A percentile compares a stretch with the other conserved stretches of the same genome.
phyloP scores from a whole-genome alignment of 768 basidiomycete species.

The Ramaria rubella region DNA sequence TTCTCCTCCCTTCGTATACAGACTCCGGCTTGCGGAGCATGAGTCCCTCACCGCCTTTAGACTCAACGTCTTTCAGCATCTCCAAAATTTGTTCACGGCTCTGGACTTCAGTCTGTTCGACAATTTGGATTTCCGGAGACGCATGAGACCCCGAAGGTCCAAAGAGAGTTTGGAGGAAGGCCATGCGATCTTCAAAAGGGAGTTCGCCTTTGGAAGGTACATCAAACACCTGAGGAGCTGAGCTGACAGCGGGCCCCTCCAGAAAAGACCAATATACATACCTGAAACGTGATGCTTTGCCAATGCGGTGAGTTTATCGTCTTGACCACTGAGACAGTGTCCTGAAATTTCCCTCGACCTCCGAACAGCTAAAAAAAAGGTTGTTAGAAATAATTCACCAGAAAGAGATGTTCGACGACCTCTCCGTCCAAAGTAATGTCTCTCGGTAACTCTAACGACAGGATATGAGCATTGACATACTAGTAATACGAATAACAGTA shows the following conservation, averaged over 20 bases:
- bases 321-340: constrained; percentile 54
- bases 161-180: constrained; percentile 28
- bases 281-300: constrained; percentile 50
- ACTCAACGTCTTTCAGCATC: constrained; percentile 48
- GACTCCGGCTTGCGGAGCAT: constrained; percentile 50
- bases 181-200: constrained; percentile 47
- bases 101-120: constrained; percentile 41
- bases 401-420: background rate
- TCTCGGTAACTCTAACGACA: constrained; percentile 41
- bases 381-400: background rate
- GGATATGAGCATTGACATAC: background rate
- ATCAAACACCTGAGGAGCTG: constrained; percentile 43
- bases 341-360: constrained; percentile 51
- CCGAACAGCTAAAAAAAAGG: constrained; percentile 34
- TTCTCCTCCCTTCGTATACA: constrained; percentile 46
- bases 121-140: constrained; percentile 38
- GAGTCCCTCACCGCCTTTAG: constrained; percentile 49
- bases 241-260: background rate
- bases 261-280: constrained; percentile 16
- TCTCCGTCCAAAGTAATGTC: constrained; percentile 54
- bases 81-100: constrained; percentile 46
- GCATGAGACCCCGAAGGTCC: constrained; percentile 40
- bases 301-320: constrained; percentile 51
- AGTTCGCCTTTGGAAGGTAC: constrained; percentile 41
- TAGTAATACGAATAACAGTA: background rate